These are phyloP conservation scores for Cylindrotheca closterium DNA, from an alignment of 108 stramenopile species.

Conservation along the genomic window DNA sequence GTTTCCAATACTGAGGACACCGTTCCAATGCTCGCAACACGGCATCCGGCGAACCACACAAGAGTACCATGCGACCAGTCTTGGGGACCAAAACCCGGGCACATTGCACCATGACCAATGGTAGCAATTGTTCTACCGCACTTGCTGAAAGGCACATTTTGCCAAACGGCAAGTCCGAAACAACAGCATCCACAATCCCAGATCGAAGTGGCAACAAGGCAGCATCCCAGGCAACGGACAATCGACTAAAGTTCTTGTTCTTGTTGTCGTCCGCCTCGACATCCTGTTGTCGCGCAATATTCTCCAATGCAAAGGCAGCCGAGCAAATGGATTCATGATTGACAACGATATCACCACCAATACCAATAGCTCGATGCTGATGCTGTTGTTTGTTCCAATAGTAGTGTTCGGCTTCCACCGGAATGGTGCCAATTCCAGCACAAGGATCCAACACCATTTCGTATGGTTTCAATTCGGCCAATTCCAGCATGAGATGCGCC, in stretches of 20 bases:
- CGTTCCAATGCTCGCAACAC: slow-evolving; percentile 2
- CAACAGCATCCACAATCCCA: slow-evolving; percentile 46
- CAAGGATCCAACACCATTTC: slow-evolving; percentile 73
- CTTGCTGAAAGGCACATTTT: slow-evolving; percentile 46
- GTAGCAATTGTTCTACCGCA: slow-evolving; percentile 44
- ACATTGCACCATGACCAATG: slow-evolving; percentile 50
- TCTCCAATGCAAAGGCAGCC: slow-evolving; percentile 18
- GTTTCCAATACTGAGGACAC: slow-evolving; percentile 14
- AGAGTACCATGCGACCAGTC: slow-evolving; percentile 46
- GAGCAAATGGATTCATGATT: slow-evolving; percentile 14
- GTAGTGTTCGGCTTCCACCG: slow-evolving; percentile 37
- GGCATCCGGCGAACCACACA: slow-evolving; percentile 38
- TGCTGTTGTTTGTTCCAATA: neutral
- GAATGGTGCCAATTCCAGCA: slow-evolving; percentile 67
- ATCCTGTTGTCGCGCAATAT: slow-evolving; percentile 6
- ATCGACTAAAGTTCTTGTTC: slow-evolving; percentile 4
- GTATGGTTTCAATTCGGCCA: slow-evolving; percentile 38
- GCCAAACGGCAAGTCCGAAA: slow-evolving; percentile 75
- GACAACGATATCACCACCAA: slow-evolving; percentile 64
- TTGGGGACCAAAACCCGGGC: slow-evolving; percentile 45
- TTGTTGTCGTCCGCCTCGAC: neutral
- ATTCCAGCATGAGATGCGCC: slow-evolving; percentile 46
- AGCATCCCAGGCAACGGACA: slow-evolving; percentile 55
- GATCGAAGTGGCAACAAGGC: slow-evolving; percentile 50
- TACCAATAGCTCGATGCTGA: slow-evolving; percentile 21